Evolutionary conservation across 768 basidiomycete species (phyloP), one percentile per base, ranked within the genome.

Genomic region (Hygrocybe coccinea): DNA sequence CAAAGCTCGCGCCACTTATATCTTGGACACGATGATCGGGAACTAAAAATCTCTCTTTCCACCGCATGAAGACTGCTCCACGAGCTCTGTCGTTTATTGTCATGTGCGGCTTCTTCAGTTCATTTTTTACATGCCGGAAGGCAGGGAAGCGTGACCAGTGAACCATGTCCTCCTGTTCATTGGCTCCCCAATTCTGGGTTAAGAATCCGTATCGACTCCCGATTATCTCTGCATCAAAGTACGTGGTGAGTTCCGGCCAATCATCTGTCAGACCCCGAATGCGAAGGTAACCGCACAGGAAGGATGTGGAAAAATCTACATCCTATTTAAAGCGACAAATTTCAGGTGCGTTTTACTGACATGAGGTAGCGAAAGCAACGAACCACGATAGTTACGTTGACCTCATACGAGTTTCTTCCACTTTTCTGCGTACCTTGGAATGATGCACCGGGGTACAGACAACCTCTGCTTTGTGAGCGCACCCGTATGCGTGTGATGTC

Each of bases 41-140:
- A n/a, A 97, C 90, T 52, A 98, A 76, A 71, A 97, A 97, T 64
- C 86, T 79, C 72, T 98, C 95, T 72, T 98, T 98, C 89, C 93
- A 95, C 58, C 95, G 79, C 87, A 98, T 92, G 68, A 97, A 98
- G 29, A 94, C 84, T 22, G 87, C 87, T 1, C 87, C 86, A 48
- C 87, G 80, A 63, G 88, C 85, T 39, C 86, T 77, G 64, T 89
- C 87, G 45, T 81, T 73, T 65, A 95, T 85, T 39, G 89, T 91
- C 69, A 91, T 64, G 58, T 85, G 79, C 0, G 92, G 91, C 65
- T 82, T 77, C 67, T 85, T 82, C 59, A 94, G 79, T 64, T 95
- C 90, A 57, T 81, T 77, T 67, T 84, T 85, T 59, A 94, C 82
- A 63, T 89, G 81, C 39, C 87, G 82, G 71, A 95, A 93, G 21